Percentiles rank a stretch among this genome's conserved stretches.
Conservation (phyloP, 768 basidiomycete genomes). For the Coprinellus aureogranulatus region DNA sequence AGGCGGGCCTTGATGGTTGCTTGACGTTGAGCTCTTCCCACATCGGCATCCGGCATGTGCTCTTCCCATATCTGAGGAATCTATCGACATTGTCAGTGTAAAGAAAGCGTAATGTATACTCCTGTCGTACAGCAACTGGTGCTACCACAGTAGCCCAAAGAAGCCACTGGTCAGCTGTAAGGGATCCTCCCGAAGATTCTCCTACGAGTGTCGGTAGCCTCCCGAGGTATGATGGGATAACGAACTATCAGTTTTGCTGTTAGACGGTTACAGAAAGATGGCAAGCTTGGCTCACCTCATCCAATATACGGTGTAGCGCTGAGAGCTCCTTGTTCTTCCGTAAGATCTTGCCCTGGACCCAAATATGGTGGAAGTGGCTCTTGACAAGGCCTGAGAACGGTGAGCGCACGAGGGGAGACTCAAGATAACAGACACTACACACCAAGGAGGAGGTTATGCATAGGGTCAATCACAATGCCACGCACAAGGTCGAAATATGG, state of each 20-base stretch:
- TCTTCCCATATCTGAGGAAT: background rate
- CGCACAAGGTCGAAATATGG: background rate
- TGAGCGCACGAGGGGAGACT: too few species aligned
- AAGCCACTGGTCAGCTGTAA: slow-evolving; percentile 35
- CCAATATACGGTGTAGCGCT: background rate
- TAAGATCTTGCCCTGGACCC: background rate
- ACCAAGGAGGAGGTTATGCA: background rate
- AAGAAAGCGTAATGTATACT: background rate
- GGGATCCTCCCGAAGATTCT: slow-evolving; percentile 30
- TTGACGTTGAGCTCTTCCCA: background rate
- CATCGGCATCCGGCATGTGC: background rate
- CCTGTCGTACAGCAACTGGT: slow-evolving; percentile 23
- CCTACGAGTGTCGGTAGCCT: slow-evolving; percentile 24
- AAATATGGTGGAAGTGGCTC: background rate
- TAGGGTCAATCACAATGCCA: background rate
- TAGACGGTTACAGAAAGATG: too few species aligned
- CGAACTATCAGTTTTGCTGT: background rate
- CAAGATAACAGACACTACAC: background rate
- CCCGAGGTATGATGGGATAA: background rate
- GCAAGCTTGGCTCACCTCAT: background rate
- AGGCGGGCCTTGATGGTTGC: background rate
- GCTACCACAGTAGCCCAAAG: slow-evolving; percentile 25
- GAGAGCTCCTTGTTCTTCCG: background rate
- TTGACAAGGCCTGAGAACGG: background rate
- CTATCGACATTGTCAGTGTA: background rate